Percentiles rank a stretch among this genome's conserved stretches.
Conservation (phyloP, 2,329 filamentous ascomycete species). For the Scytalidium lignicola region DNA sequence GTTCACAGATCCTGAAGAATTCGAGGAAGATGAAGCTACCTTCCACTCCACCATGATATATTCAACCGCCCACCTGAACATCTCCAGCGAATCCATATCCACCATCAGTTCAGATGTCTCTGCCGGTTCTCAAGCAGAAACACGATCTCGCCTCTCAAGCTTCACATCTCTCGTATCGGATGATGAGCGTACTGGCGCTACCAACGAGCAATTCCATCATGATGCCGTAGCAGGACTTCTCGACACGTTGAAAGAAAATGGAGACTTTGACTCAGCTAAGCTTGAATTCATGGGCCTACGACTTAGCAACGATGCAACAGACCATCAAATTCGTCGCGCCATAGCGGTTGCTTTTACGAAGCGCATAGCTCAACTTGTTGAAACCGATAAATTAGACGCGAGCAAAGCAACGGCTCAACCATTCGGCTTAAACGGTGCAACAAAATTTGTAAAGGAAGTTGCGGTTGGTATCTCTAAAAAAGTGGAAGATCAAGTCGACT, state of each 20-base stretch:
- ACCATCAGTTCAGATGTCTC: constrained; percentile 54
- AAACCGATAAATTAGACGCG: constrained; percentile 50
- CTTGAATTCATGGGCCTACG: constrained; percentile 92
- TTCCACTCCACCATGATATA: constrained; percentile 45
- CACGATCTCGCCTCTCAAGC: constrained; percentile 59
- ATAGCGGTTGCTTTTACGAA: constrained; percentile 82
- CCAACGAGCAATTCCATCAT: constrained; percentile 67
- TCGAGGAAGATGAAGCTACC: constrained; percentile 51
- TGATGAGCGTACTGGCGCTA: constrained; percentile 39
- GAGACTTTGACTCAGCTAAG: constrained; percentile 76
- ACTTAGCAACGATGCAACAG: constrained; percentile 84
- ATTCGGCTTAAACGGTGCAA: constrained; percentile 49
- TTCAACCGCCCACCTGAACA: constrained; percentile 28
- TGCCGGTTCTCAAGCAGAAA: constrained; percentile 27
- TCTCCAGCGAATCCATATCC: constrained; percentile 54
- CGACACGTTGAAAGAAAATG: constrained; percentile 72
- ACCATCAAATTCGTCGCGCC: constrained; percentile 80
- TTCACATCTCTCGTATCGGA: constrained; percentile 70
- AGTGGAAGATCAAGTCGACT: constrained; percentile 74
- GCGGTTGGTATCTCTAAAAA: constrained; percentile 60
- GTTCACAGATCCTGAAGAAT: constrained; percentile 57
- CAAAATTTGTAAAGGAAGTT: constrained; percentile 53
- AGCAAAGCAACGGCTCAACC: constrained; percentile 59
- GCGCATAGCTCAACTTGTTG: constrained; percentile 67
- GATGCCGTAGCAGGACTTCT: constrained; percentile 85